Evolutionary conservation across 345 rosid species (phyloP), one percentile per base, ranked within the genome.

Genomic region (Populus tremula): DNA sequence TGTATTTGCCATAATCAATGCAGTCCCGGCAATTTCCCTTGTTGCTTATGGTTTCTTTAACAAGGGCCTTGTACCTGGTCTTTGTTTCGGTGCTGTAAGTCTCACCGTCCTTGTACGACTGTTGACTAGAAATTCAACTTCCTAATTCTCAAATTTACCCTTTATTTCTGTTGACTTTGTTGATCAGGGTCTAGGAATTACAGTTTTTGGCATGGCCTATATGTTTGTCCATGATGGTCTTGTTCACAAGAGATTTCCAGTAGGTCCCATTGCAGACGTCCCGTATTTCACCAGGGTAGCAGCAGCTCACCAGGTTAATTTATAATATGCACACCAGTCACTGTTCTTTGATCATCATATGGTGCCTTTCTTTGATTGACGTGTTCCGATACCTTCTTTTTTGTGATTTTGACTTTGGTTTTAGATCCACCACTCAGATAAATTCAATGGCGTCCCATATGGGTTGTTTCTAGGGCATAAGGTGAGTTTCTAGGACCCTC

Each of bases 181-280:
- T 8, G 20, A 39, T 1, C 79, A 89, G 94, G 94, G 94, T 4
- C 79, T 91, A 5, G 94, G 94, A 29, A 88, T 88, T 59, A 91
- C 94, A 2, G 82, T 88, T 54, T 91, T 88, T 74, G 92, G 94
- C 2, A 91, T 91, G 78, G 94, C 94, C 74, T 91, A 91, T 83
- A 89, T 91, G 94, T 87, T 91, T 38, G 89, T 91, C 54, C 94
- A 91, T 33, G 94, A 89, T 27, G 94, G 94, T 2, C 86, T 91
- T 21, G 94, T 91, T 38, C 94, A 91, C 81, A 88, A 89, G 75
- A 85, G 94, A 80, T 91, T 91, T 74, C 89, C 92, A 0, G 92
- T 91, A 31, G 92, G 94, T 9, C 92, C 92, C 69, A 86, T 91
- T n/a, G 87, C 88, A 3, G 64, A 87, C 27, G 89, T 91, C 38